Evolutionary conservation across 106 monocot species (phyloP).

Genomic region (Allium sativum): DNA sequence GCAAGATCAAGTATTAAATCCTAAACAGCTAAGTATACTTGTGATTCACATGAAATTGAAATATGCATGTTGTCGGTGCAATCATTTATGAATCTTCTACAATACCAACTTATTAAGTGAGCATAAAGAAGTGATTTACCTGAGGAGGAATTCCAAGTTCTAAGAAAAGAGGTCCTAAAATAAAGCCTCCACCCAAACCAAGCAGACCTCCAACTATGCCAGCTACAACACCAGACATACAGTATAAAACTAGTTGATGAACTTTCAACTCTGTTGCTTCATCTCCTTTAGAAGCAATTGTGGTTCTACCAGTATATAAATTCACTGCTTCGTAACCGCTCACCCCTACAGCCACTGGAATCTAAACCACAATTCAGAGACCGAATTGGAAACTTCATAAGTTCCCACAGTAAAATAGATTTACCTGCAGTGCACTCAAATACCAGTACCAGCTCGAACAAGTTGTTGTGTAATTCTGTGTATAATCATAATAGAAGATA

Average conservation of each 20-base stretch:
- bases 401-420: neutral
- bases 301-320: constrained; percentile 43
- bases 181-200: constrained; percentile 56
- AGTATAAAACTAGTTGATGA: constrained; percentile 28
- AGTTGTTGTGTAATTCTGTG: constrained; percentile 28
- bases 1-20: no score
- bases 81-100: no score
- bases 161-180: constrained; percentile 53
- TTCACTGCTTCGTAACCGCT: constrained; percentile 27
- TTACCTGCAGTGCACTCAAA: constrained; percentile 29
- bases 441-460: constrained; percentile 33
- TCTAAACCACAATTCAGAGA: constrained; percentile 8
- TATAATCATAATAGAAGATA: neutral
- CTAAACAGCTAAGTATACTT: no score
- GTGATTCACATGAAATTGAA: no score
- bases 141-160: constrained; percentile 66
- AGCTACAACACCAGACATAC: constrained; percentile 29
- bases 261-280: constrained; percentile 22
- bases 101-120: no score
- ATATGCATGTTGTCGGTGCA: no score
- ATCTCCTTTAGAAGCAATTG: constrained; percentile 42
- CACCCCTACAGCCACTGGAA: constrained; percentile 43
- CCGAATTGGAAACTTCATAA: neutral
- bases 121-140: constrained; percentile 4
- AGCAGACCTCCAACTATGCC: constrained; percentile 52